phyloP scores from a whole-genome alignment of 257 asterid species.

The Prunella vulgaris region DNA sequence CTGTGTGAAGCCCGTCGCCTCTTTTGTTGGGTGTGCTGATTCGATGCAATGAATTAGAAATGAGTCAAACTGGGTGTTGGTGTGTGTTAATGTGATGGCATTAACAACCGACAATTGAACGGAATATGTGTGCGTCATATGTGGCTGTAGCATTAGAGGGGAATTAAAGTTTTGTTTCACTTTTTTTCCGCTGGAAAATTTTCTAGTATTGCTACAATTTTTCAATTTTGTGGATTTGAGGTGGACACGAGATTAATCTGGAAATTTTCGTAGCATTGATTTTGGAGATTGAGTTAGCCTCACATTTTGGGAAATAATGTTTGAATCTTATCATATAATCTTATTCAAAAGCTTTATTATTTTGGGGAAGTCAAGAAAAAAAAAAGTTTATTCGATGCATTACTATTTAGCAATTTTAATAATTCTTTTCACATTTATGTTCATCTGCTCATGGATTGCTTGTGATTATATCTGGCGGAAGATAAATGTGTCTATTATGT shows the following conservation, averaged over 20 bases:
- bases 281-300: background rate
- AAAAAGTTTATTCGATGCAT: background rate
- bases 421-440: background rate
- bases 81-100: no score
- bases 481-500: background rate
- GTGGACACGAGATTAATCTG: conserved; percentile 14
- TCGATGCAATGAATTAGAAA: no score
- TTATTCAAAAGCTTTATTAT: conserved; percentile 4
- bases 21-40: no score
- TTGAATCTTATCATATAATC: background rate
- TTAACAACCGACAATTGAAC: no score
- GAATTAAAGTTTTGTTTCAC: background rate
- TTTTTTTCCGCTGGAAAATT: background rate
- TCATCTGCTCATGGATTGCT: background rate
- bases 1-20: no score
- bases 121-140: no score
- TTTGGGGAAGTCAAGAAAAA: conserved; percentile 23
- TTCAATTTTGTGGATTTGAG: background rate
- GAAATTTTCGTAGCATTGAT: conserved; percentile 7
- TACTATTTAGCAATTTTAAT: background rate
- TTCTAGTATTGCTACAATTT: background rate
- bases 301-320: conserved; percentile 22
- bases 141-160: no score
- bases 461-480: conserved; percentile 8
- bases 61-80: no score